phyloP scores from a whole-genome alignment of 805 yeast genomes.

The Komagataella ulmi region DNA sequence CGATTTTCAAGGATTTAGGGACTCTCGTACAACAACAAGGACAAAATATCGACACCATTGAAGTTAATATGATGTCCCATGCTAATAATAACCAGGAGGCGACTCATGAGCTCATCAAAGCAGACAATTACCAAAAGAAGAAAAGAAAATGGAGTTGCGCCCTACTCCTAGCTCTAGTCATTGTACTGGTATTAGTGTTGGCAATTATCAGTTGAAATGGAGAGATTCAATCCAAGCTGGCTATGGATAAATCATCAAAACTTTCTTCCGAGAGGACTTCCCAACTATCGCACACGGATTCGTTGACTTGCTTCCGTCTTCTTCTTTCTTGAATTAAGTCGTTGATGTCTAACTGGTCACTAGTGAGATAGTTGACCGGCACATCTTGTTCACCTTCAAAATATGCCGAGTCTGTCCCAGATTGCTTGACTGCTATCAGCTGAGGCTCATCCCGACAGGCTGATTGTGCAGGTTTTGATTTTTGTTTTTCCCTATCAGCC shows the following conservation, averaged over 20 bases:
- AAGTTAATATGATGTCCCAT: slow-evolving; percentile 57
- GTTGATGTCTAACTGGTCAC: slow-evolving; percentile 1
- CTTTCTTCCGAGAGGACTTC: background rate
- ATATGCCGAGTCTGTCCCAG: background rate
- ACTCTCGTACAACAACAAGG: slow-evolving; percentile 77
- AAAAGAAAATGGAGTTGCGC: slow-evolving; percentile 68
- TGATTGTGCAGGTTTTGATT: background rate
- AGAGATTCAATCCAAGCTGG: background rate
- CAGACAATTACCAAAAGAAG: slow-evolving; percentile 59
- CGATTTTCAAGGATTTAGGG: slow-evolving; percentile 74
- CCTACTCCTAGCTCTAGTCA: slow-evolving; percentile 40
- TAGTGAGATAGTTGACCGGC: background rate
- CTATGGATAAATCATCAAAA: background rate
- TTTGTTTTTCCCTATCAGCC: background rate
- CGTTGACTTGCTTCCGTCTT: background rate
- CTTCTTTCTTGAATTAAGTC: slow-evolving; percentile 4
- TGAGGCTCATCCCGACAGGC: background rate
- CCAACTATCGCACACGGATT: background rate
- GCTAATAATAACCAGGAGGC: slow-evolving; percentile 60
- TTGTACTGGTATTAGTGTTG: slow-evolving; percentile 45
- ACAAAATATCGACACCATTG: slow-evolving; percentile 70
- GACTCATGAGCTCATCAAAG: slow-evolving; percentile 52
- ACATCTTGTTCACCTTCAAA: background rate
- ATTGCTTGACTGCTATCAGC: background rate
- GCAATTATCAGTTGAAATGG: slow-evolving; percentile 29